These are phyloP conservation scores for Mortierella sp. DNA, from an alignment of 371 early-diverging fungal genomes.

Conservation along the genomic window DNA sequence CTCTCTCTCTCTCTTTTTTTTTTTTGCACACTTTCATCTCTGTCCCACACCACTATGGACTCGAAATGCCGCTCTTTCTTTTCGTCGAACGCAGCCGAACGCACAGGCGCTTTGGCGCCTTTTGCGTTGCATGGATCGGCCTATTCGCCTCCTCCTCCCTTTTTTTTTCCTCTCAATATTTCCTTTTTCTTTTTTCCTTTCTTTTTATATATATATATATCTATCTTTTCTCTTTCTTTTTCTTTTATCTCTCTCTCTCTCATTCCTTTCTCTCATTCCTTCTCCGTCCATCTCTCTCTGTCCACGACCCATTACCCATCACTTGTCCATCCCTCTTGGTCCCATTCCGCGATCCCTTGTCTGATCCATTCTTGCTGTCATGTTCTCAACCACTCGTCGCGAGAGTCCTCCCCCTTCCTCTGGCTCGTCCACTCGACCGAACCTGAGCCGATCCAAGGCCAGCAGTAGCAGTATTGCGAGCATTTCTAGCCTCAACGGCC, in stretches of 20 bases:
- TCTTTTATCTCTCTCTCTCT: conserved; percentile 2
- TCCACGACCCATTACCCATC: not conserved
- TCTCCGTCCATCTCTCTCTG: conserved; percentile 3
- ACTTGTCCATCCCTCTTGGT: conserved; percentile 1
- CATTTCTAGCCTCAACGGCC: conserved; percentile 26
- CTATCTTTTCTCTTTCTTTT: not conserved
- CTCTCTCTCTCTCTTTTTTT: conserved; percentile 3
- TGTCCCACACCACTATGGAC: no score
- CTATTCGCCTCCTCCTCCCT: not conserved
- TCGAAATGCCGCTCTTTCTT: no score
- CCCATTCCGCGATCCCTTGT: no score
- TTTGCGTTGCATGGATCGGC: not conserved
- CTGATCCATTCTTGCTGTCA: no score
- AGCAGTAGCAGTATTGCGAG: conserved; percentile 32
- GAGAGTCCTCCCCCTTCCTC: conserved; percentile 16
- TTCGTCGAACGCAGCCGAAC: no score
- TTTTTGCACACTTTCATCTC: not conserved
- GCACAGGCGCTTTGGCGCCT: no score
- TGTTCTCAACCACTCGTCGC: conserved; percentile 16
- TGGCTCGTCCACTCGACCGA: not conserved
- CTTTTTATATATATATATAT: no score
- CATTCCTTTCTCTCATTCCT: not conserved
- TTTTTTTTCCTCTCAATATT: not conserved
- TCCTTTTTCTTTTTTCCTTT: not conserved
- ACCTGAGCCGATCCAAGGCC: conserved; percentile 12